phyloP scores from a whole-genome alignment of 2,329 filamentous ascomycete species.

The Claviceps fusiformis region DNA sequence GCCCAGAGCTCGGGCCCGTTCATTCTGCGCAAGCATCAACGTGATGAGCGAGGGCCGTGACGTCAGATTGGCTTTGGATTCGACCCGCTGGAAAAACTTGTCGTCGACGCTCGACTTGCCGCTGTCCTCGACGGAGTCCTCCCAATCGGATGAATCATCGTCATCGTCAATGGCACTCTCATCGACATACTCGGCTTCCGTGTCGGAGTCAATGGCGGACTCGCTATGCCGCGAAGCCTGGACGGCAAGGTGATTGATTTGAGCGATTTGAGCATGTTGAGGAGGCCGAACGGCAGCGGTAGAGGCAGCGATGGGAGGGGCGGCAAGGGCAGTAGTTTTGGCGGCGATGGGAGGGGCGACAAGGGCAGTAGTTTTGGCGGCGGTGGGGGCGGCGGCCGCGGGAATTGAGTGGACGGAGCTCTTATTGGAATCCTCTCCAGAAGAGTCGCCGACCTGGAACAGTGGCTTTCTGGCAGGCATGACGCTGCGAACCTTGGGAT shows the following conservation, averaged over 20 bases:
- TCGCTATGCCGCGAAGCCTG: slow-evolving; percentile 46
- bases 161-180: slow-evolving; percentile 74
- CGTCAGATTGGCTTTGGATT: slow-evolving; percentile 72
- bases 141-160: slow-evolving; percentile 47
- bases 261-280: slow-evolving; percentile 45
- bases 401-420: slow-evolving; percentile 30
- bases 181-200: slow-evolving; percentile 52
- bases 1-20: slow-evolving; percentile 55
- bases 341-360: no score
- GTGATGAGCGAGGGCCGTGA: slow-evolving; percentile 84
- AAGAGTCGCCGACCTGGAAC: slow-evolving; percentile 44
- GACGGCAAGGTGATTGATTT: slow-evolving; percentile 64
- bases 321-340: no score
- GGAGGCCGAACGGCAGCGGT: slow-evolving; percentile 14
- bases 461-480: slow-evolving; percentile 23
- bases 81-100: slow-evolving; percentile 77
- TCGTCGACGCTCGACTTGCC: slow-evolving; percentile 74
- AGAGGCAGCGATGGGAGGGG: no score
- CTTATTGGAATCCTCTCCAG: slow-evolving; percentile 63
- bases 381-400: no score
- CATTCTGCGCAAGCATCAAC: slow-evolving; percentile 67
- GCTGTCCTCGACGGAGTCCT: slow-evolving; percentile 64
- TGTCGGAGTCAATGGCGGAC: slow-evolving; percentile 19
- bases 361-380: no score
- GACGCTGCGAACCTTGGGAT: slow-evolving; percentile 18